A percentile compares a stretch with the other conserved stretches of the same genome.
phyloP scores from a whole-genome alignment of 345 rosid genomes.

The Barbarea vulgaris region DNA sequence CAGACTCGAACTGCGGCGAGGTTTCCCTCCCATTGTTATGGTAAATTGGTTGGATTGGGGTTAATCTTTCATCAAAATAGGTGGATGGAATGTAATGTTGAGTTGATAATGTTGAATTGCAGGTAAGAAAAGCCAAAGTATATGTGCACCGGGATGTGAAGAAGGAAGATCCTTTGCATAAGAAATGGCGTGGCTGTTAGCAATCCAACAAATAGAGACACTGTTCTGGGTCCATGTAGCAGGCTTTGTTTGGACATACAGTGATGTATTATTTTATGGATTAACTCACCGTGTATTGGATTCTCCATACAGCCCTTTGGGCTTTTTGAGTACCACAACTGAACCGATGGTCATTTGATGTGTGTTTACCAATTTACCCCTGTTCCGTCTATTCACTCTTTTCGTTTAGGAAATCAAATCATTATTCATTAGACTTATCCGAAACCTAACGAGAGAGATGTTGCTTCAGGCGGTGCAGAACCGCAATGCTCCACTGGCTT shows the following conservation, averaged over 20 bases:
- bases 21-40: constrained; percentile 64
- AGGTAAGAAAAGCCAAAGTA: constrained; percentile 76
- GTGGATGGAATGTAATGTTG: constrained; percentile 19
- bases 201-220: neutral
- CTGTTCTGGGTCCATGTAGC: neutral
- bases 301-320: too few relatives aligned
- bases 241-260: too few relatives aligned
- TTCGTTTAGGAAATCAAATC: neutral
- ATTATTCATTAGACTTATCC: constrained; percentile 39
- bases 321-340: neutral
- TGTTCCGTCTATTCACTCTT: neutral
- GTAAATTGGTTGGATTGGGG: constrained; percentile 41
- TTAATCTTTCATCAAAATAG: neutral
- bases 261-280: too few relatives aligned
- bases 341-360: constrained; percentile 18
- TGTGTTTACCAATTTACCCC: constrained; percentile 1
- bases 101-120: constrained; percentile 39
- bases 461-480: constrained; percentile 56
- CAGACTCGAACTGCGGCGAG: constrained; percentile 51
- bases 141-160: constrained; percentile 59
- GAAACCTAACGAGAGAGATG: constrained; percentile 45
- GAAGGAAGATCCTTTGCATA: constrained; percentile 40
- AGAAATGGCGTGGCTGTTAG: constrained; percentile 70
- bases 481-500: constrained; percentile 49
- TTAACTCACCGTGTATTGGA: too few relatives aligned